Evolutionary conservation across 768 basidiomycete species (phyloP).

Genomic region (Hygrophorus pudorinus): DNA sequence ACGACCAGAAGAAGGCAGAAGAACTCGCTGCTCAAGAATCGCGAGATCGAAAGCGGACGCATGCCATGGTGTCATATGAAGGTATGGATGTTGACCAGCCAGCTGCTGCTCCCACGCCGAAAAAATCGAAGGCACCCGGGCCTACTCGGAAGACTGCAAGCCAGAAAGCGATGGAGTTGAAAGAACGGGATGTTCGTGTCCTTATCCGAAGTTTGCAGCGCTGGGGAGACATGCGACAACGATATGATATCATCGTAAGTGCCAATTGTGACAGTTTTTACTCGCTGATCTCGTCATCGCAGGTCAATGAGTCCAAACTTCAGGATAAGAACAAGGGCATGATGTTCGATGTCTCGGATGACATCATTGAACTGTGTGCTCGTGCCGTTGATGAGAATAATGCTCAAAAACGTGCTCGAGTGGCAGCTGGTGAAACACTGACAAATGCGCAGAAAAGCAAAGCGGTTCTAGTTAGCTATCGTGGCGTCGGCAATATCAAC

Average conservation of each 20-base stretch:
- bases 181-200: slow-evolving; percentile 94
- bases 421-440: slow-evolving; percentile 79
- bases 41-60: slow-evolving; percentile 71
- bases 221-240: slow-evolving; percentile 94
- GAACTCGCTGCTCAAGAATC: slow-evolving; percentile 60
- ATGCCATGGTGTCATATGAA: slow-evolving; percentile 83
- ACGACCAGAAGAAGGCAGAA: slow-evolving; percentile 64
- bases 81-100: slow-evolving; percentile 88
- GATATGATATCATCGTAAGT: slow-evolving; percentile 90
- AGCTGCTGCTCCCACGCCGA: slow-evolving; percentile 45
- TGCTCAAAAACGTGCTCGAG: slow-evolving; percentile 63
- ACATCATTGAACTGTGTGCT: slow-evolving; percentile 80
- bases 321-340: slow-evolving; percentile 90
- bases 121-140: slow-evolving; percentile 66
- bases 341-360: slow-evolving; percentile 86
- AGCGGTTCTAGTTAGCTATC: slow-evolving; percentile 87
- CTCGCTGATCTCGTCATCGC: slow-evolving; percentile 4
- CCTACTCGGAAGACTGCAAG: slow-evolving; percentile 82
- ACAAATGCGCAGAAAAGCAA: slow-evolving; percentile 95
- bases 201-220: slow-evolving; percentile 91
- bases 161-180: slow-evolving; percentile 93
- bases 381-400: slow-evolving; percentile 80
- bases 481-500: slow-evolving; percentile 88
- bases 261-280: slow-evolving; percentile 1
- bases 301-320: slow-evolving; percentile 87